phyloP scores from a whole-genome alignment of 805 yeast species.

The Saccharomyces cerevisiae region DNA sequence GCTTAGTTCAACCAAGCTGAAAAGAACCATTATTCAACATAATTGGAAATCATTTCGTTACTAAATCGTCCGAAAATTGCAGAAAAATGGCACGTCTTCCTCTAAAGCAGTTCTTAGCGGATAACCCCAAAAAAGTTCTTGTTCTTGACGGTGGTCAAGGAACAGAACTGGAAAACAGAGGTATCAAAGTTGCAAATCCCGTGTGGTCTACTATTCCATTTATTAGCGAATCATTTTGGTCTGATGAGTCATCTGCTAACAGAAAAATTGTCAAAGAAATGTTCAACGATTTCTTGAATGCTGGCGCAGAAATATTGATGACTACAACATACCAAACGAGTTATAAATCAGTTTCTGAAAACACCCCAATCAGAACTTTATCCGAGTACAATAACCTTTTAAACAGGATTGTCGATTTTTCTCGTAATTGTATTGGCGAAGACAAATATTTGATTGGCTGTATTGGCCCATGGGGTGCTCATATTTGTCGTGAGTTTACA shows the following conservation, averaged over 20 bases:
- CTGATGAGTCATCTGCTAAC: constrained; percentile 15
- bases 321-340: constrained; percentile 59
- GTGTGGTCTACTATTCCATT: constrained; percentile 59
- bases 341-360: constrained; percentile 32
- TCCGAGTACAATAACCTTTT: constrained; percentile 17
- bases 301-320: constrained; percentile 48
- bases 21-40: not conserved
- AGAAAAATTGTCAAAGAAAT: constrained; percentile 40
- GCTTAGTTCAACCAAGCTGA: not conserved
- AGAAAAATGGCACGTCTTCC: constrained; percentile 4
- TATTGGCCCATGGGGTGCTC: constrained; percentile 74
- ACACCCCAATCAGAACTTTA: constrained; percentile 15
- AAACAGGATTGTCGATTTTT: constrained; percentile 15
- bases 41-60: not conserved
- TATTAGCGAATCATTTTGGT: constrained; percentile 23
- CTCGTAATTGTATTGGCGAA: constrained; percentile 19
- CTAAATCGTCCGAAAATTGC: not conserved
- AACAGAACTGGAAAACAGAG: constrained; percentile 47
- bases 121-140: constrained; percentile 13
- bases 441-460: constrained; percentile 38
- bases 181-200: constrained; percentile 37
- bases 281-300: constrained; percentile 42
- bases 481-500: constrained; percentile 58
- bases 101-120: constrained; percentile 5
- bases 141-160: constrained; percentile 59